These are phyloP conservation scores for Phialophora expanda DNA, from an alignment of 2,329 filamentous ascomycete genomes.

Conservation along the genomic window DNA sequence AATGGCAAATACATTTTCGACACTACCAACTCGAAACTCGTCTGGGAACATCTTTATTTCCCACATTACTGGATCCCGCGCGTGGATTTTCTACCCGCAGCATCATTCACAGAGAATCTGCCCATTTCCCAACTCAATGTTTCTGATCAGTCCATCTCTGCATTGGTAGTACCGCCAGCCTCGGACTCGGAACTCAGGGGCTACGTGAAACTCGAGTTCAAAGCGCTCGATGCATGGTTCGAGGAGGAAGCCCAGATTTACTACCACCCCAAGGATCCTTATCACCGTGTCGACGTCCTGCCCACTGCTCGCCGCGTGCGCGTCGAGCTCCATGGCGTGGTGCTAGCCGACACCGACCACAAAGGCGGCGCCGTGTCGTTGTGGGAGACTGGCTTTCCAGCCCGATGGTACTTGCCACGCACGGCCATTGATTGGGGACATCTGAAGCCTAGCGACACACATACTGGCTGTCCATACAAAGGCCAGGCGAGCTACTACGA, in stretches of 20 bases:
- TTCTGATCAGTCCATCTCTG: conserved; percentile 28
- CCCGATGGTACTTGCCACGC: conserved; percentile 38
- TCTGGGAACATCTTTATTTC: conserved; percentile 39
- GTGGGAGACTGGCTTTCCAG: conserved; percentile 39
- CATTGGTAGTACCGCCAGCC: conserved; percentile 32
- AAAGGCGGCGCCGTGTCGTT: conserved; percentile 39
- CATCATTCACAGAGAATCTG: conserved; percentile 37
- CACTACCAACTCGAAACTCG: conserved; percentile 36
- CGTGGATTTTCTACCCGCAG: conserved; percentile 30
- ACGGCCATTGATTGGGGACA: conserved; percentile 37
- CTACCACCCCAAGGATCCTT: too few species aligned
- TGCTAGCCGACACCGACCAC: conserved; percentile 35
- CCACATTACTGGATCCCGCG: conserved; percentile 37
- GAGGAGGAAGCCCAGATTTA: too few species aligned
- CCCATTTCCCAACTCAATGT: conserved; percentile 33
- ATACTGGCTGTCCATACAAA: conserved; percentile 40
- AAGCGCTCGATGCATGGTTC: too few species aligned
- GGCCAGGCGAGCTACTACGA: conserved; percentile 40
- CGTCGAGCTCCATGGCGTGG: conserved; percentile 35
- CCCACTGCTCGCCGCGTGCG: conserved; percentile 35
- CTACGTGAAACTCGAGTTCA: too few species aligned
- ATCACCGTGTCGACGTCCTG: conserved; percentile 39
- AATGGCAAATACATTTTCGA: conserved; percentile 39
- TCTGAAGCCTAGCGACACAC: conserved; percentile 35
- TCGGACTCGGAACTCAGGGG: conserved; percentile 34